Evolutionary conservation across 768 basidiomycete genomes (phyloP).

Genomic region (Auricularia cornea): DNA sequence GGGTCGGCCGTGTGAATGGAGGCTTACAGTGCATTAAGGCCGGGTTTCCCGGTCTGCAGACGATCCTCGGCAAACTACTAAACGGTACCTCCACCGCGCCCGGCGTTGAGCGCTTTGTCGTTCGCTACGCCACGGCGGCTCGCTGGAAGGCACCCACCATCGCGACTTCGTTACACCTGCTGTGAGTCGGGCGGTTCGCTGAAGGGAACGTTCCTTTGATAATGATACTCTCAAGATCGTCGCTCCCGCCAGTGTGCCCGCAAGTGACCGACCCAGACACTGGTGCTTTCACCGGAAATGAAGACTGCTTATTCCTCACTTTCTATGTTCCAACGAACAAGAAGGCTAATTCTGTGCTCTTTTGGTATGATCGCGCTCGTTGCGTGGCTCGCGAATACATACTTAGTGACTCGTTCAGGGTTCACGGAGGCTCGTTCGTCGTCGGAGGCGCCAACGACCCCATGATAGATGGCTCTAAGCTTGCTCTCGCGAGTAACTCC

Average conservation of each 20-base stretch:
- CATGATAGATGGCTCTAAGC: slow-evolving; percentile 68
- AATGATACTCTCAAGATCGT: slow-evolving; percentile 31
- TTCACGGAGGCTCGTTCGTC: slow-evolving; percentile 80
- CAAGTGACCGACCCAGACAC: slow-evolving; percentile 41
- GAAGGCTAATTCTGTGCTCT: slow-evolving; percentile 29
- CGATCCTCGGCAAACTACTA: neutral
- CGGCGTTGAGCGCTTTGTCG: slow-evolving; percentile 50
- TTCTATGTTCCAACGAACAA: slow-evolving; percentile 53
- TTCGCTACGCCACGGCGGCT: slow-evolving; percentile 55
- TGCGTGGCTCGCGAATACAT: too few species aligned
- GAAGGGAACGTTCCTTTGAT: slow-evolving; percentile 2
- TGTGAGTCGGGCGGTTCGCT: slow-evolving; percentile 37
- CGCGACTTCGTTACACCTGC: slow-evolving; percentile 49
- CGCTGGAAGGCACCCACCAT: slow-evolving; percentile 54
- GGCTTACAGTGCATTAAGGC: too few species aligned
- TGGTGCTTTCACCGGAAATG: slow-evolving; percentile 40
- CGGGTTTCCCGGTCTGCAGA: neutral
- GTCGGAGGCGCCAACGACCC: slow-evolving; percentile 61
- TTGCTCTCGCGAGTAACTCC: slow-evolving; percentile 61
- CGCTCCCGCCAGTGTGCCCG: slow-evolving; percentile 63
- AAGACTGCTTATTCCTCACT: slow-evolving; percentile 78
- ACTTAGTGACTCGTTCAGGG: slow-evolving; percentile 34
- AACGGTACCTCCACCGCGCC: slow-evolving; percentile 16
- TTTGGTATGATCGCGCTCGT: slow-evolving; percentile 61
- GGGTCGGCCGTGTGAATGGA: too few species aligned